Conservation (phyloP, 2,329 filamentous ascomycete species). For the Fusarium hainanense region DNA sequence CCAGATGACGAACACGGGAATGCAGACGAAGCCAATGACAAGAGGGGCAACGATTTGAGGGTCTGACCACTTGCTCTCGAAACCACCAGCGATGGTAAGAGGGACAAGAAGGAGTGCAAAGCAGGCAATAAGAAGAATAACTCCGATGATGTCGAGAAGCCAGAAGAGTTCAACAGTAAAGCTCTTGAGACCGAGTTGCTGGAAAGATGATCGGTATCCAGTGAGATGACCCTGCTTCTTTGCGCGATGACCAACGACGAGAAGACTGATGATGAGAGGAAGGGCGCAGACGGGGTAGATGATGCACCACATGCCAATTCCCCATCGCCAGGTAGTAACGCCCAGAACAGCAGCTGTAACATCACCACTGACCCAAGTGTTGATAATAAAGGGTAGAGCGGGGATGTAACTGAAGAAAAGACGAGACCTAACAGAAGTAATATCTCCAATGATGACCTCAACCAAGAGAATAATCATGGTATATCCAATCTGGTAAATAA, state of each 20-base stretch:
- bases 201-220: slow-evolving; percentile 50
- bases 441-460: slow-evolving; percentile 72
- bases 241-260: slow-evolving; percentile 63
- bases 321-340: slow-evolving; percentile 68
- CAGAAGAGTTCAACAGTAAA: slow-evolving; percentile 58
- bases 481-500: slow-evolving; percentile 73
- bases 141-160: slow-evolving; percentile 58
- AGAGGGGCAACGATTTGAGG: slow-evolving; percentile 58
- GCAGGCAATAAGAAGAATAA: slow-evolving; percentile 59
- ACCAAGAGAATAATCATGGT: slow-evolving; percentile 70
- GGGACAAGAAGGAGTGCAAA: slow-evolving; percentile 60
- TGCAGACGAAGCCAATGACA: slow-evolving; percentile 58
- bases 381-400: slow-evolving; percentile 69
- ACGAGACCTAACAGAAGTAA: slow-evolving; percentile 71
- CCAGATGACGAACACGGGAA: slow-evolving; percentile 64
- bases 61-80: slow-evolving; percentile 52
- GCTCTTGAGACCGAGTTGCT: slow-evolving; percentile 47
- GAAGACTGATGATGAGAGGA: slow-evolving; percentile 65
- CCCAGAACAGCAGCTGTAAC: slow-evolving; percentile 61
- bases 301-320: slow-evolving; percentile 72
- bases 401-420: slow-evolving; percentile 74
- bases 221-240: slow-evolving; percentile 60
- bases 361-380: slow-evolving; percentile 73
- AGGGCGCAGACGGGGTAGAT: slow-evolving; percentile 69
- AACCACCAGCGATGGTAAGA: slow-evolving; percentile 59